Percentiles rank a stretch among this genome's conserved stretches.
phyloP scores from a whole-genome alignment of 192 early-diverging fungal species.

The Phycomyces nitens region DNA sequence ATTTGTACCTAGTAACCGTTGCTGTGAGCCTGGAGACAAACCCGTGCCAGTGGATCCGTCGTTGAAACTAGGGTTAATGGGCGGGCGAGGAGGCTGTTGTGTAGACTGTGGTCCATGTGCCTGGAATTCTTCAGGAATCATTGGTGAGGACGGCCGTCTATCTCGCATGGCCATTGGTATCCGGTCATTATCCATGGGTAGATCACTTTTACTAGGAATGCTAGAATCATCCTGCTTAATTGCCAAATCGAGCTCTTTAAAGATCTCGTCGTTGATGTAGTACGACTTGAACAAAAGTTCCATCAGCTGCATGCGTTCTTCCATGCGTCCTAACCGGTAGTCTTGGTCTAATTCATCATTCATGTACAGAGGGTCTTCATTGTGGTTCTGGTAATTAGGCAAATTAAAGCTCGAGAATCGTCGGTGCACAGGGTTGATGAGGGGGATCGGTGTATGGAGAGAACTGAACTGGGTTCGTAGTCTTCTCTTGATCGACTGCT shows the following conservation, averaged over 20 bases:
- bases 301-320: constrained; percentile 17
- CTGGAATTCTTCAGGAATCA: too few species aligned
- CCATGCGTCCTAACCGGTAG: constrained; percentile 1
- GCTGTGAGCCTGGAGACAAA: too few species aligned
- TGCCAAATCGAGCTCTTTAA: constrained; percentile 15
- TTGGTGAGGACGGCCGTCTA: too few species aligned
- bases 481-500: constrained; percentile 2
- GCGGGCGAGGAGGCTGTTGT: too few species aligned
- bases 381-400: background rate
- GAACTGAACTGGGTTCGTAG: constrained; percentile 10
- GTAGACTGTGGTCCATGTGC: too few species aligned
- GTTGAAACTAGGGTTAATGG: too few species aligned
- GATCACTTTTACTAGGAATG: too few species aligned
- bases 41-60: too few species aligned
- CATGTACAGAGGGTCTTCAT: background rate
- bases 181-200: too few species aligned
- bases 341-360: constrained; percentile 3
- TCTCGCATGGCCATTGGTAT: too few species aligned
- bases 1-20: too few species aligned
- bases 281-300: constrained; percentile 23
- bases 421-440: constrained; percentile 14
- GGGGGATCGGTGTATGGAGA: constrained; percentile 1
- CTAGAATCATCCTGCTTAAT: background rate
- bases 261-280: constrained; percentile 26
- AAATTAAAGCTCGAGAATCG: constrained; percentile 2